Evolutionary conservation across 768 basidiomycete species (phyloP).

Genomic region (Gloeostereum incarnatum): DNA sequence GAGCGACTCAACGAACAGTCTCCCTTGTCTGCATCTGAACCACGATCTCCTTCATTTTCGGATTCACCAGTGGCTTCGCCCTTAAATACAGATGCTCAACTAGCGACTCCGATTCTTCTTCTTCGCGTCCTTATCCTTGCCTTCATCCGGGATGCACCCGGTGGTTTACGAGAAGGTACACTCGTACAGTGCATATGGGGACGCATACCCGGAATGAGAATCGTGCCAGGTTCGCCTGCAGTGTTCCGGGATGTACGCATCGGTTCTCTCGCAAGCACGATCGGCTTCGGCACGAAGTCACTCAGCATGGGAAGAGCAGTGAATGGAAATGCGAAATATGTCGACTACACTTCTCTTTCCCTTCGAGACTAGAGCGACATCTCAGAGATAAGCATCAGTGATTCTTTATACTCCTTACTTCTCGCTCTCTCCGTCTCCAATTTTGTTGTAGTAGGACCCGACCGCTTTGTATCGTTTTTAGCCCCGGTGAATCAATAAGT

Average conservation of each 20-base stretch:
- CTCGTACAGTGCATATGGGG: not conserved
- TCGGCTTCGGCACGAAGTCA: slow-evolving; percentile 10
- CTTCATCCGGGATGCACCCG: not conserved
- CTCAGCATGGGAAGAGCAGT: slow-evolving; percentile 7
- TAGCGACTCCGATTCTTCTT: not conserved
- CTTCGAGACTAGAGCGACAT: slow-evolving; percentile 7
- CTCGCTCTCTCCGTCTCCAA: too few species aligned
- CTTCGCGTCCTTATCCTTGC: not conserved
- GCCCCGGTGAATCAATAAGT: too few species aligned
- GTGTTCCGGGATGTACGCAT: slow-evolving; percentile 5
- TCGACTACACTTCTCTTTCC: slow-evolving; percentile 8
- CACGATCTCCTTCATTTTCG: not conserved
- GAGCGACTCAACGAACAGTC: not conserved
- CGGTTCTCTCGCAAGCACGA: slow-evolving; percentile 11
- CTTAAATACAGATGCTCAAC: too few species aligned
- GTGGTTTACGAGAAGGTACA: not conserved
- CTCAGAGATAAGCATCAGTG: too few species aligned
- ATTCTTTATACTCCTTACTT: too few species aligned
- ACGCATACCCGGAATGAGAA: not conserved
- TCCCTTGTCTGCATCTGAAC: not conserved
- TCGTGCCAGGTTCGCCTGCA: not conserved
- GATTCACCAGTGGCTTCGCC: too few species aligned
- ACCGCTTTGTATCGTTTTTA: too few species aligned
- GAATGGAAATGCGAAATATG: slow-evolving; percentile 10
- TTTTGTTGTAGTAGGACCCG: too few species aligned